Evolutionary conservation across 2,329 filamentous ascomycete species (phyloP), one percentile per base, ranked within the genome.

Genomic region (Phyllosticta citriasiana): DNA sequence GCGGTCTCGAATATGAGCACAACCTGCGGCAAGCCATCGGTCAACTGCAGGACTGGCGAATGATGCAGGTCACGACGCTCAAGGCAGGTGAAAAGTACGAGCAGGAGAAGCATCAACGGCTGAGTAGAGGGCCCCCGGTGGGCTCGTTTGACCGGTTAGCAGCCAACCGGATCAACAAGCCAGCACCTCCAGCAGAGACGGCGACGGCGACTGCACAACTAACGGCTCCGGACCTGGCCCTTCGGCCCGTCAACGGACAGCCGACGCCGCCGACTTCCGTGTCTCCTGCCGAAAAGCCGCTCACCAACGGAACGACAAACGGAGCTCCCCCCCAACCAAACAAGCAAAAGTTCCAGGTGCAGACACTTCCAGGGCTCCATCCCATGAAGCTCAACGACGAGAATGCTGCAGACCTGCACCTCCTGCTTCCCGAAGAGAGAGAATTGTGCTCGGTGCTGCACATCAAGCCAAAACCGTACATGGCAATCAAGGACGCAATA

Each of bases 41-140:
- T 0, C 93, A 97, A 72, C 79, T 99, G 2, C 93, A 97, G 71
- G 94, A 97, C 69, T 99, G 94, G 94, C 86, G 94, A 33, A 84
- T 84, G 55, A 84, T 90, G 76, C 85, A 88, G 22, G 94, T 99
- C 64, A 88, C 88, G 0, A 91, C 95, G 64, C 80, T 99, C 10
- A 86, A 88, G 61, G 86, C 86, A 25, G 94, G 94, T 30, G 91
- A 96, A 72, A 95, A 93, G 72, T 99, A 94, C 71, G 94, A 99
- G 74, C 79, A 84, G 19, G 94, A 97, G 65, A 99, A 97, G 76
- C 80, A 87, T 35, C 77, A 83, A 61, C 84, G 94, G 12, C 83
- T 87, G 57, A 88, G 92, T 54, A 74, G 81, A 60, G 76, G 79
- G 51, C 71, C 81, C 40, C 88, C 89, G 0, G 85, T 92, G 74